phyloP scores from a whole-genome alignment of 2,329 filamentous ascomycete genomes.

The Gliomastix tumulicola region DNA sequence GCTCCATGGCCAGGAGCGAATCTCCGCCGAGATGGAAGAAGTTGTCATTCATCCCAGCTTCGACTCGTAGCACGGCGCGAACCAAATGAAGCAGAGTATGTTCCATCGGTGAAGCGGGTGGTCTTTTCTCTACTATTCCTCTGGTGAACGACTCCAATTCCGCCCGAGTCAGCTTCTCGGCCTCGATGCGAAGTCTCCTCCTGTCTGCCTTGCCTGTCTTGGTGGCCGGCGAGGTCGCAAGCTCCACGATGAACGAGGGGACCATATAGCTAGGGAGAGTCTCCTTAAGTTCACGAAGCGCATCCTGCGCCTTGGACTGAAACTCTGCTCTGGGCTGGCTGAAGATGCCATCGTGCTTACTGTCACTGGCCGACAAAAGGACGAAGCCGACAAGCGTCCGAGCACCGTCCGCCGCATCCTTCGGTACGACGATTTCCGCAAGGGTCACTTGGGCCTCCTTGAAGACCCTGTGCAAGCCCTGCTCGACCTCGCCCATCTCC shows the following conservation, averaged over 20 bases:
- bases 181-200: not conserved
- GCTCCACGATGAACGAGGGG: not conserved
- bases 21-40: conserved; percentile 40
- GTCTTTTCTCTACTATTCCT: not conserved
- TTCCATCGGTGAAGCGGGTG: not conserved
- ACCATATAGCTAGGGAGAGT: not conserved
- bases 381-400: not conserved
- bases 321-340: not conserved
- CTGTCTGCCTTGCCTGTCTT: not conserved
- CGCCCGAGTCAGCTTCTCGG: not conserved
- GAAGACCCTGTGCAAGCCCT: not conserved
- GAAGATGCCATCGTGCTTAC: not conserved
- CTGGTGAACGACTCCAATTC: not conserved
- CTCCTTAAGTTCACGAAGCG: not conserved
- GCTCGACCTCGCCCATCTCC: conserved; percentile 23
- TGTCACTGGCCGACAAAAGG: not conserved
- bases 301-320: not conserved
- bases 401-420: not conserved
- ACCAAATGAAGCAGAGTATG: not conserved
- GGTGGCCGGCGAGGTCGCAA: not conserved
- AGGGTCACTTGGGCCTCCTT: not conserved
- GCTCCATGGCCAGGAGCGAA: conserved; percentile 36
- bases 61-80: not conserved
- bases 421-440: not conserved
- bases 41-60: conserved; percentile 21